Percentiles rank a stretch among this genome's conserved stretches.
Evolutionary conservation across 805 yeast genomes (phyloP).

Genomic region (Saturnispora kantuleensis): DNA sequence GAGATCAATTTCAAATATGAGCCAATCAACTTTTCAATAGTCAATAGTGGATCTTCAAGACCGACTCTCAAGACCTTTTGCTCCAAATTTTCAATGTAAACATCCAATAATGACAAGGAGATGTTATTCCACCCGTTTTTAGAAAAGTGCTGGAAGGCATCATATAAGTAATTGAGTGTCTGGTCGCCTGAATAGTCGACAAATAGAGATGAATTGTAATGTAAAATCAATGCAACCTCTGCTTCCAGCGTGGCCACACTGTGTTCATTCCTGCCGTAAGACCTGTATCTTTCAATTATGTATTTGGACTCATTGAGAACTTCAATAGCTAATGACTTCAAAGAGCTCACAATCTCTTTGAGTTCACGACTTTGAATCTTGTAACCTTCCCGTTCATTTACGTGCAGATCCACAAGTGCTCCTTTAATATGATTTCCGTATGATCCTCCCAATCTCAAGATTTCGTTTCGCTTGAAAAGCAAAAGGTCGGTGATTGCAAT

Average conservation of each 20-base stretch:
- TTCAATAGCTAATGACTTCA: slow-evolving; percentile 28
- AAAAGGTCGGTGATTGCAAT: slow-evolving; percentile 36
- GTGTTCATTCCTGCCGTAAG: slow-evolving; percentile 43
- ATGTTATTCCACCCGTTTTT: slow-evolving; percentile 67
- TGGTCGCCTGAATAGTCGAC: slow-evolving; percentile 27
- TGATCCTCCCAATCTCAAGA: slow-evolving; percentile 27
- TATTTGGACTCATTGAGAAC: slow-evolving; percentile 48
- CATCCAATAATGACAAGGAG: slow-evolving; percentile 54
- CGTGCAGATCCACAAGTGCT: slow-evolving; percentile 12
- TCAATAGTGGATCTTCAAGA: slow-evolving; percentile 22
- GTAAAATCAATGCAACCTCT: slow-evolving; percentile 61
- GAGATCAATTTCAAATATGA: slow-evolving; percentile 6
- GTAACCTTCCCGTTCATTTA: slow-evolving; percentile 4
- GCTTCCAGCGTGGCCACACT: slow-evolving; percentile 65
- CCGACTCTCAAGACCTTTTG: slow-evolving; percentile 22
- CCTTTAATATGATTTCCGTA: slow-evolving; percentile 27
- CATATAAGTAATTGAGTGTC: slow-evolving; percentile 54
- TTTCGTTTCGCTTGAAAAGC: slow-evolving; percentile 36
- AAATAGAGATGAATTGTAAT: slow-evolving; percentile 32
- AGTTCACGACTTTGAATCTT: slow-evolving; percentile 14
- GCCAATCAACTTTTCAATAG: slow-evolving; percentile 26
- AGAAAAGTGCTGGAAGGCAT: slow-evolving; percentile 59
- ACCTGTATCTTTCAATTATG: slow-evolving; percentile 42
- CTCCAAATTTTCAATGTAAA: slow-evolving; percentile 61
- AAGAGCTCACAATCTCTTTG: slow-evolving; percentile 21